These are phyloP conservation scores for Oryza glaberrima DNA, from an alignment of 176 grass and related monocot genomes.

Conservation along the genomic window DNA sequence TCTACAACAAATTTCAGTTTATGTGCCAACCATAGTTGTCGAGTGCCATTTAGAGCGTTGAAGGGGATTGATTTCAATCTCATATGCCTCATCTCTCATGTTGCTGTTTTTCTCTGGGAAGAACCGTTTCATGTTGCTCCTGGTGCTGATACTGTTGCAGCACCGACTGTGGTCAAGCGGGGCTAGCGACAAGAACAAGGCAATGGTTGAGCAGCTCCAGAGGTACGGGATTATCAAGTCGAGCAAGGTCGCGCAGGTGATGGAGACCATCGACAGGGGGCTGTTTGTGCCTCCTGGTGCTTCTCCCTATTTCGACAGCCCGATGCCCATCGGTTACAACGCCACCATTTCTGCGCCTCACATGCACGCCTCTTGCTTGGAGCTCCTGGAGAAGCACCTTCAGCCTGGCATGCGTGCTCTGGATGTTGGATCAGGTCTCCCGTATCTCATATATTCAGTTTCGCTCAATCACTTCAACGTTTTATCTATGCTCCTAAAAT, in stretches of 20 bases:
- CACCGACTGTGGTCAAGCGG: slow-evolving; percentile 59
- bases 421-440: slow-evolving; percentile 84
- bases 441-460: slow-evolving; percentile 1
- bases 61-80: slow-evolving; percentile 21
- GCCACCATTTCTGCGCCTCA: slow-evolving; percentile 81
- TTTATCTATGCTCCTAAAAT: not conserved
- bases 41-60: not conserved
- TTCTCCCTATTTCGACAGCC: slow-evolving; percentile 65
- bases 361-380: slow-evolving; percentile 80
- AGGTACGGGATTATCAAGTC: slow-evolving; percentile 55
- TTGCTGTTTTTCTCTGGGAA: not conserved
- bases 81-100: not conserved
- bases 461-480: not conserved
- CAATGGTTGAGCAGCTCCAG: slow-evolving; percentile 72
- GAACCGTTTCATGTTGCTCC: slow-evolving; percentile 13
- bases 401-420: slow-evolving; percentile 74
- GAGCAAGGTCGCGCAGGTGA: slow-evolving; percentile 56
- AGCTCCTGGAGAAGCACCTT: slow-evolving; percentile 69
- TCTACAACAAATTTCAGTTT: slow-evolving; percentile 18
- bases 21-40: not conserved
- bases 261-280: slow-evolving; percentile 65
- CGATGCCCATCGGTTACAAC: slow-evolving; percentile 76
- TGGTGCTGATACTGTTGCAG: slow-evolving; percentile 30
- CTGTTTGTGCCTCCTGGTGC: slow-evolving; percentile 59
- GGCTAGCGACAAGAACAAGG: slow-evolving; percentile 61